Conservation (phyloP, 257 asterid genomes). For the Jasminum sambac region DNA sequence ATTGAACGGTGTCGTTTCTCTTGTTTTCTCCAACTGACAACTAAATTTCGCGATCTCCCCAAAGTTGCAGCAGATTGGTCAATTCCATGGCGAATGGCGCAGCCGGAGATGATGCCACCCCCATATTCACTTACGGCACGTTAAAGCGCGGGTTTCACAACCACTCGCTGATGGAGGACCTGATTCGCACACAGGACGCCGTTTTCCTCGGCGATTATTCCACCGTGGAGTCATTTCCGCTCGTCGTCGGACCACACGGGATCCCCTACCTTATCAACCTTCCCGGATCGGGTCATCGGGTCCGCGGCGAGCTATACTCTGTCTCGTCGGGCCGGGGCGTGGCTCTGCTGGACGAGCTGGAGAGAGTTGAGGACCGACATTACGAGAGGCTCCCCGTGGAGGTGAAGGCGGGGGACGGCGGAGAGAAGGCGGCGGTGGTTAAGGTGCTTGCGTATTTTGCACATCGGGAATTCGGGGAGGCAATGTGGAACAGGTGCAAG, state of each 20-base stretch:
- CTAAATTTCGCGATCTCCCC: neutral
- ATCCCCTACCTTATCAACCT: conserved; percentile 66
- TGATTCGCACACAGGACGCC: conserved; percentile 40
- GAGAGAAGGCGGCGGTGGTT: conserved; percentile 15
- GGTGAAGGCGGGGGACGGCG: conserved; percentile 29
- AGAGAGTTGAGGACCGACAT: conserved; percentile 55
- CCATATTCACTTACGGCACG: conserved; percentile 76
- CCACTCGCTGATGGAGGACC: conserved; percentile 47
- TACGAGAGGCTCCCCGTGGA: conserved; percentile 62
- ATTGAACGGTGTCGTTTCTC: neutral
- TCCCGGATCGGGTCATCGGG: conserved; percentile 47
- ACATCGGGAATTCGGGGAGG: conserved; percentile 56
- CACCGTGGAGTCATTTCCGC: conserved; percentile 54
- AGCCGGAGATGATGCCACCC: conserved; percentile 18
- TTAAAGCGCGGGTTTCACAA: conserved; percentile 69
- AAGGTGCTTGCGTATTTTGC: conserved; percentile 65
- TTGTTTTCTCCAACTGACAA: neutral
- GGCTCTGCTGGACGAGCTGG: conserved; percentile 59
- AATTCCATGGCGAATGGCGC: conserved; percentile 21
- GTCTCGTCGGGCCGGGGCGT: conserved; percentile 43
- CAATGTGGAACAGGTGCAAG: conserved; percentile 65
- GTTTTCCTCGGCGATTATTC: conserved; percentile 45
- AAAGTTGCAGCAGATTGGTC: neutral
- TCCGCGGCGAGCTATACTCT: conserved; percentile 65
- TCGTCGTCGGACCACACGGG: conserved; percentile 73